Conservation (phyloP, 345 rosid species). For the Hibiscus tridactylites region DNA sequence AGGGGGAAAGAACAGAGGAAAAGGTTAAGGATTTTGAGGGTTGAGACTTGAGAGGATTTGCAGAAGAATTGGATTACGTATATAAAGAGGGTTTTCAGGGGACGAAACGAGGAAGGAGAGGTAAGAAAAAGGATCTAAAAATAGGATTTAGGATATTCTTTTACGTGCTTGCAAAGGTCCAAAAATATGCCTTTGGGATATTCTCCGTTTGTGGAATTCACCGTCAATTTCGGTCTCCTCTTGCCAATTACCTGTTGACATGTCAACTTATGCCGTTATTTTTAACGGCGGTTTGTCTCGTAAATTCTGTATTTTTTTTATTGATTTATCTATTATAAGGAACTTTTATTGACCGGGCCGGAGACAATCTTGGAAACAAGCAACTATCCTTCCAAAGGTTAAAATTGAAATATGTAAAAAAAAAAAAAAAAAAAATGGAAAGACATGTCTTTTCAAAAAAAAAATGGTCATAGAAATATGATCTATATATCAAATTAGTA, state of each 20-base stretch:
- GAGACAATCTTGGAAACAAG: background rate
- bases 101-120: background rate
- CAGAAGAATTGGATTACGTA: background rate
- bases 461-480: too few relatives aligned
- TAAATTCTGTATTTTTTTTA: background rate
- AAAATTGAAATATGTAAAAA: too few relatives aligned
- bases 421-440: too few relatives aligned
- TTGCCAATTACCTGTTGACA: background rate
- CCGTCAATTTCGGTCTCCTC: too few relatives aligned
- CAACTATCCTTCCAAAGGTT: too few relatives aligned
- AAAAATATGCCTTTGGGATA: background rate
- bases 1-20: background rate
- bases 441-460: too few relatives aligned
- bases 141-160: slow-evolving; percentile 8
- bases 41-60: background rate
- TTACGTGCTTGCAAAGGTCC: background rate
- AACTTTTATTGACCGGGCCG: background rate
- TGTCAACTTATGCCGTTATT: background rate
- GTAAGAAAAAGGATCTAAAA: background rate
- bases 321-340: background rate
- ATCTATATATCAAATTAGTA: too few relatives aligned
- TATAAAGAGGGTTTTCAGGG: background rate
- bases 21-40: background rate
- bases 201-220: background rate
- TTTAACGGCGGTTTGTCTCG: background rate